Evolutionary conservation across 768 basidiomycete species (phyloP), one percentile per base, ranked within the genome.

Genomic region (Chiua virens): DNA sequence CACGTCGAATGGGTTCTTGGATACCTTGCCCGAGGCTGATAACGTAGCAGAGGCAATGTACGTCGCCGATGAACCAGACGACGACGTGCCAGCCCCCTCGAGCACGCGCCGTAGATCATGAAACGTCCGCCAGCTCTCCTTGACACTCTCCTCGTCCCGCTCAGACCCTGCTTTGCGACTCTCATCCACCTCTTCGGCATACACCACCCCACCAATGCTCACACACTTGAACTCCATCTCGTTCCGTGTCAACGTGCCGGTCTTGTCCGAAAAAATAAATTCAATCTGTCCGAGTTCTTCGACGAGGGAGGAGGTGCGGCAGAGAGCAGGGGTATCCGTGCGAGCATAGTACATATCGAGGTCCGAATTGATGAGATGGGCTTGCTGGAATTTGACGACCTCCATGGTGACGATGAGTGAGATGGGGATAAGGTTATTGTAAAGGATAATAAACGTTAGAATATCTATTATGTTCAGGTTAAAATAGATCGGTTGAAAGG

Each of bases 361-460:
- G 70, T 96, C 97, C 22, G 83, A 93, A 69, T 98, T 99, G 77
- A 99, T 99, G 46, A 98, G 80, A 32, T 91, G 88, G 2, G 97
- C 95, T 73, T 98, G 97, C 68, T 97, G 94, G 64, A 88, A 98
- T 69, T 98, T 98, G 74, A 99, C 97, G 30, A 98, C 89, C 75
- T 99, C 97, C 89, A 98, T 98, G 4, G 97, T 98, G 60, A 99
- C 97, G 61, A 98, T 96, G 59, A 99, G 85, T 49, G 96, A 98
- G 63, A 99, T 99, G 4, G 96, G 96, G 54, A 99, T 98, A 60
- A 99, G 80, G 74, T 98, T 99, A 76, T 98, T 98, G 78, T 98
- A 98, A 36, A 98, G 79, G 69, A 99, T 96, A 71, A 98, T 91
- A 75, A 98, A 99, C 10, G 97, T 98, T 35, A 99, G 79, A 50